Conservation (phyloP, 352 stramenopile genomes). For the Plasmopara halstedii region DNA sequence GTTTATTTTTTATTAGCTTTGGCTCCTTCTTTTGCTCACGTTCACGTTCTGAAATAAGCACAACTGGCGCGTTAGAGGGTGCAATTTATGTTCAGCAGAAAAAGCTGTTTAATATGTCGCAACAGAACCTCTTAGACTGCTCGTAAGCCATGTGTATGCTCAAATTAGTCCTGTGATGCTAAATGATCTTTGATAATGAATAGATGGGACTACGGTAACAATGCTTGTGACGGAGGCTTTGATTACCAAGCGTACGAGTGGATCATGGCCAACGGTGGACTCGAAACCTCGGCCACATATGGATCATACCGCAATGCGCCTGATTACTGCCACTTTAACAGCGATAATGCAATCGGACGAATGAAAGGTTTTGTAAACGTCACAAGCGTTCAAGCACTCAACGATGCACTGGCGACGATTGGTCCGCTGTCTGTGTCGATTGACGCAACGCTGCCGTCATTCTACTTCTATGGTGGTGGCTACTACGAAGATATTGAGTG, state of each 20-base stretch:
- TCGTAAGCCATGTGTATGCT: slow-evolving; percentile 34
- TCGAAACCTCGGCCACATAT: slow-evolving; percentile 80
- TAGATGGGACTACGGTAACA: slow-evolving; percentile 88
- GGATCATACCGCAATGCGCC: slow-evolving; percentile 82
- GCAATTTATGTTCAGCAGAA: slow-evolving; percentile 61
- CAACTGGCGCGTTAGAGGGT: slow-evolving; percentile 74
- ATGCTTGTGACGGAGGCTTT: slow-evolving; percentile 82
- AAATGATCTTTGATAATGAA: slow-evolving; percentile 1
- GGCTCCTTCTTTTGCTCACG: background rate
- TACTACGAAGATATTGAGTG: slow-evolving; percentile 85
- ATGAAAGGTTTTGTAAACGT: slow-evolving; percentile 82
- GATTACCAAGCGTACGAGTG: slow-evolving; percentile 88
- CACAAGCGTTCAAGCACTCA: slow-evolving; percentile 62
- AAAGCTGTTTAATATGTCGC: slow-evolving; percentile 75
- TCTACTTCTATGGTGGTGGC: slow-evolving; percentile 86
- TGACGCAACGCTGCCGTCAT: slow-evolving; percentile 72
- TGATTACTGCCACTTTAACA: slow-evolving; percentile 86
- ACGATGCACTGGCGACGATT: slow-evolving; percentile 70
- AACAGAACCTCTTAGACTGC: slow-evolving; percentile 89
- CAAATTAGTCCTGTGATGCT: background rate
- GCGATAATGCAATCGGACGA: slow-evolving; percentile 52
- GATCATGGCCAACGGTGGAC: slow-evolving; percentile 75
- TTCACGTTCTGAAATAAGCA: slow-evolving; percentile 29
- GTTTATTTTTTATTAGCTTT: background rate
- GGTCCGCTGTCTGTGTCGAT: slow-evolving; percentile 87